These are phyloP conservation scores for Salix udensis DNA, from an alignment of 345 rosid species.

Conservation along the genomic window DNA sequence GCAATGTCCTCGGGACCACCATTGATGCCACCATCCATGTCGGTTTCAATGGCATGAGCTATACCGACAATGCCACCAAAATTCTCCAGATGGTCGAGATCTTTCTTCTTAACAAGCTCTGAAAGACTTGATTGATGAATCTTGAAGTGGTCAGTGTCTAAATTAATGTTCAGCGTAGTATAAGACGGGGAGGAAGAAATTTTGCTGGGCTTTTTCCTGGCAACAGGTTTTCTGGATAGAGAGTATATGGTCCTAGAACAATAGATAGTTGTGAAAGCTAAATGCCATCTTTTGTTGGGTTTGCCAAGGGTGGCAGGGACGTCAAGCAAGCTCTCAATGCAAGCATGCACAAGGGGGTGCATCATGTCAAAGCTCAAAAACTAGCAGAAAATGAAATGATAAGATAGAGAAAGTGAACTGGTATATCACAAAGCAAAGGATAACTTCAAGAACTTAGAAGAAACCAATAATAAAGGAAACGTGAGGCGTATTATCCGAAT, in stretches of 20 bases:
- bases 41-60: slow-evolving; percentile 37
- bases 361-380: background rate
- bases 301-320: slow-evolving; percentile 24
- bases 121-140: slow-evolving; percentile 31
- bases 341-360: background rate
- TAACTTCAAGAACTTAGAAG: no score
- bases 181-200: slow-evolving; percentile 26
- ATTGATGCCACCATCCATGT: slow-evolving; percentile 33
- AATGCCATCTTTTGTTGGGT: slow-evolving; percentile 50
- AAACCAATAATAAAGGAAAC: no score
- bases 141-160: slow-evolving; percentile 15
- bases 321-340: slow-evolving; percentile 30
- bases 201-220: background rate
- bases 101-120: slow-evolving; percentile 40
- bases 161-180: slow-evolving; percentile 17
- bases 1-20: slow-evolving; percentile 33
- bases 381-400: background rate
- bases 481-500: no score
- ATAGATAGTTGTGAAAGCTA: slow-evolving; percentile 42
- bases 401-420: background rate
- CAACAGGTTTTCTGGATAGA: background rate
- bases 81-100: slow-evolving; percentile 22
- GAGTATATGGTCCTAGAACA: slow-evolving; percentile 47
- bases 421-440: no score
- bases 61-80: slow-evolving; percentile 42